These are phyloP conservation scores for Litchi chinensis DNA, from an alignment of 345 rosid species.

Conservation along the genomic window DNA sequence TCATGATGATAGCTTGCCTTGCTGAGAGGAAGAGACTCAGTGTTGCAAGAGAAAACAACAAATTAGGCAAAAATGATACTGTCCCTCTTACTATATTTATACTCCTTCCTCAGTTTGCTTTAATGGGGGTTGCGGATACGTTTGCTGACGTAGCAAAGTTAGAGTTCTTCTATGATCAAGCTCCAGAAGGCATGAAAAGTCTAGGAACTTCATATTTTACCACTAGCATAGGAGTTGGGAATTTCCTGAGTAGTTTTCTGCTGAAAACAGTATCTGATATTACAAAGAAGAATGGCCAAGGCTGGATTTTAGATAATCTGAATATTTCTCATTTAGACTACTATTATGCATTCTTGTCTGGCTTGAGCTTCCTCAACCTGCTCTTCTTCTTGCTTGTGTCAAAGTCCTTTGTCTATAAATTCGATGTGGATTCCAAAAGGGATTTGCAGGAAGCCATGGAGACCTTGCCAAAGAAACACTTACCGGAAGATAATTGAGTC, in stretches of 20 bases:
- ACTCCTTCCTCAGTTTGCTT: conserved; percentile 72
- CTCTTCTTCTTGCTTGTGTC: conserved; percentile 56
- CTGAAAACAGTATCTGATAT: conserved; percentile 48
- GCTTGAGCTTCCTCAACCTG: conserved; percentile 54
- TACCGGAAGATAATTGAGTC: conserved; percentile 10
- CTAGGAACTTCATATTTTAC: conserved; percentile 73
- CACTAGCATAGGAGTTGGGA: conserved; percentile 61
- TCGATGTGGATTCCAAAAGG: conserved; percentile 33
- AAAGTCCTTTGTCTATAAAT: conserved; percentile 55
- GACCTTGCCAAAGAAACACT: conserved; percentile 12
- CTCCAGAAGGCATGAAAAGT: conserved; percentile 82
- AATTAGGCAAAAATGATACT: conserved; percentile 21
- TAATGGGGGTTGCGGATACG: conserved; percentile 75
- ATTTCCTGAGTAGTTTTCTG: conserved; percentile 68
- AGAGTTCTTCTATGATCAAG: conserved; percentile 89
- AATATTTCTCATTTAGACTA: conserved; percentile 68
- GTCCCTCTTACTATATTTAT: conserved; percentile 63
- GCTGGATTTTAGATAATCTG: conserved; percentile 76
- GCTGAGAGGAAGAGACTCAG: conserved; percentile 62
- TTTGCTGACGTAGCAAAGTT: conserved; percentile 77
- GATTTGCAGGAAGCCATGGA: conserved; percentile 22
- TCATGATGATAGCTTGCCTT: conserved; percentile 56
- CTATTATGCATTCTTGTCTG: conserved; percentile 63
- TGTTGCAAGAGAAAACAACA: conserved; percentile 43
- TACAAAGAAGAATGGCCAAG: conserved; percentile 49